phyloP scores from a whole-genome alignment of 2,329 filamentous ascomycete species.

The Ascochyta koolunga region DNA sequence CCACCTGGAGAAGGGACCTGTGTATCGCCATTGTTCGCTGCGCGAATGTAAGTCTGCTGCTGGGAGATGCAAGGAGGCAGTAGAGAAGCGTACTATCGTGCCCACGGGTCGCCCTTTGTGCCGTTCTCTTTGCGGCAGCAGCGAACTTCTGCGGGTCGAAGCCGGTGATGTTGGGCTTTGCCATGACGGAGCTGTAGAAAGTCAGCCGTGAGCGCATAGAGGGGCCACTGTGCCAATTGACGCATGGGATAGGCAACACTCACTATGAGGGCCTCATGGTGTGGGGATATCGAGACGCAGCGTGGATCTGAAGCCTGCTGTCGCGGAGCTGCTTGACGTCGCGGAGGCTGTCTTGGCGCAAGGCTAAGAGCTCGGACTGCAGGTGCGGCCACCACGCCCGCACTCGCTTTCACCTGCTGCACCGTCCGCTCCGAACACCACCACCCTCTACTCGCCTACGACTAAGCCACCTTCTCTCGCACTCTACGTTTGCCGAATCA shows the following conservation, averaged over 20 bases:
- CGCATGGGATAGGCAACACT: slow-evolving; percentile 8
- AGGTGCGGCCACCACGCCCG: slow-evolving; percentile 7
- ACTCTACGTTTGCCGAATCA: neutral
- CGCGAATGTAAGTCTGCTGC: slow-evolving; percentile 23
- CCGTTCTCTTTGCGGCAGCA: slow-evolving; percentile 67
- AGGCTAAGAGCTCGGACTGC: neutral
- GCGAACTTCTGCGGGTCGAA: slow-evolving; percentile 86
- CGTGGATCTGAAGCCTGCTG: slow-evolving; percentile 26
- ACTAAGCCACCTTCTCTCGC: neutral
- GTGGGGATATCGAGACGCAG: slow-evolving; percentile 22
- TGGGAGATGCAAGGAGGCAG: slow-evolving; percentile 1
- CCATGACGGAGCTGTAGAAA: slow-evolving; percentile 52
- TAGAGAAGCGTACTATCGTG: slow-evolving; percentile 59
- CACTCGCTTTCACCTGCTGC: slow-evolving; percentile 6
- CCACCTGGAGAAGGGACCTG: slow-evolving; percentile 81
- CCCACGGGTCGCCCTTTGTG: slow-evolving; percentile 67
- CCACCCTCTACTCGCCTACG: neutral
- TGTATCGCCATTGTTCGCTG: slow-evolving; percentile 96
- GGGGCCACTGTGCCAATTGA: slow-evolving; percentile 7
- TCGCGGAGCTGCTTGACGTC: slow-evolving; percentile 23
- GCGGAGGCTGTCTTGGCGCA: slow-evolving; percentile 11
- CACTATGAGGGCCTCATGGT: slow-evolving; percentile 37
- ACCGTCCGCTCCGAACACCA: slow-evolving; percentile 7
- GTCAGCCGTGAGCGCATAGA: slow-evolving; percentile 20
- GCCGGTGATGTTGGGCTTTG: slow-evolving; percentile 77